Evolutionary conservation across 2,329 filamentous ascomycete species (phyloP).

Genomic region (Fusarium tjaetaba): DNA sequence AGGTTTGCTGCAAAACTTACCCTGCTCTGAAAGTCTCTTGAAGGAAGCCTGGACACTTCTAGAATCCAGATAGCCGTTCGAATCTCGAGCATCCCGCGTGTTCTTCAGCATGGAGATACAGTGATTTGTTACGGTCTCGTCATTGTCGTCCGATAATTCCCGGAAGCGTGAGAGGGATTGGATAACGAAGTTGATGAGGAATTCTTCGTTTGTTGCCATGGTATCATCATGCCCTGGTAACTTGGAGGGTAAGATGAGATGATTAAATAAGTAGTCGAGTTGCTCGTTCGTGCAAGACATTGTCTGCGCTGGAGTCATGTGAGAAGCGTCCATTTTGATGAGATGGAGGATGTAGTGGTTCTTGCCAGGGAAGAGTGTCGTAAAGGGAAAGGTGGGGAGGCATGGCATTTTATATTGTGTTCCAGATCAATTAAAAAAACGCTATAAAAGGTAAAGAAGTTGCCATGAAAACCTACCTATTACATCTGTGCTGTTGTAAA

Average conservation of each 20-base stretch:
- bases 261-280: neutral
- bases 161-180: neutral
- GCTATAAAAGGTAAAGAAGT: neutral
- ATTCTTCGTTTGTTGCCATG: neutral
- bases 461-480: fast-evolving
- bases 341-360: neutral
- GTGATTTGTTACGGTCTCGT: fast-evolving
- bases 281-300: neutral
- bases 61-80: neutral
- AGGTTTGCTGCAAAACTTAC: neutral
- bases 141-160: neutral
- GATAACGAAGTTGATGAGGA: neutral
- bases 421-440: too few species aligned
- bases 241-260: neutral
- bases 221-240: neutral
- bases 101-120: neutral
- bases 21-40: neutral
- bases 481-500: fast-evolving
- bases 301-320: neutral
- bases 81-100: neutral
- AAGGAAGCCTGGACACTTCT: neutral
- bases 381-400: too few species aligned
- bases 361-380: fast-evolving
- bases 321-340: neutral
- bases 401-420: too few species aligned